A percentile compares a stretch with the other conserved stretches of the same genome.
These are phyloP conservation scores for Tuber indicum DNA, from an alignment of 495 filamentous ascomycete genomes.

Conservation along the genomic window DNA sequence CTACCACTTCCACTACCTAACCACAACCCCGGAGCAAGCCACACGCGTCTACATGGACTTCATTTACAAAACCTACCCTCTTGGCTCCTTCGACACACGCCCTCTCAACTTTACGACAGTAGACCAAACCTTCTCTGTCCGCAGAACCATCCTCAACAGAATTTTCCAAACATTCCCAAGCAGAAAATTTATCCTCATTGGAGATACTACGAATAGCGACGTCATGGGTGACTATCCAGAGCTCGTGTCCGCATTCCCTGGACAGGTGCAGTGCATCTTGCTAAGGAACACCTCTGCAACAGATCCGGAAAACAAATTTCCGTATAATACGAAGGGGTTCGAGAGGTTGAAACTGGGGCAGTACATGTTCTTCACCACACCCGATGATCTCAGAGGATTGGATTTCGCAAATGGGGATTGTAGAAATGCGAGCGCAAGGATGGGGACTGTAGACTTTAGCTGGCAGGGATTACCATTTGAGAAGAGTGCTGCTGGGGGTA, in stretches of 20 bases:
- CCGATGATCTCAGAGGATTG: conserved; percentile 61
- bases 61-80: conserved; percentile 62
- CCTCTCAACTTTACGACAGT: conserved; percentile 74
- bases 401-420: conserved; percentile 67
- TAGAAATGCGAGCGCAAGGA: conserved; percentile 52
- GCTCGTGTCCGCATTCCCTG: conserved; percentile 57
- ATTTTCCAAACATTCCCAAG: conserved; percentile 69
- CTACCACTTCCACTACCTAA: conserved; percentile 77
- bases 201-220: conserved; percentile 71
- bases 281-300: conserved; percentile 67
- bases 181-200: conserved; percentile 68
- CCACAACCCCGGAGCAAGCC: conserved; percentile 72
- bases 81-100: conserved; percentile 65
- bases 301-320: conserved; percentile 57
- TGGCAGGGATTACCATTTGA: conserved; percentile 56
- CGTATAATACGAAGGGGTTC: conserved; percentile 69
- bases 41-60: conserved; percentile 75
- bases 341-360: conserved; percentile 53
- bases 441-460: conserved; percentile 63
- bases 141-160: conserved; percentile 59
- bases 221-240: conserved; percentile 68
- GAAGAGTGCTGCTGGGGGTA: neutral
- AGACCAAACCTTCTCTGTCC: conserved; percentile 61
- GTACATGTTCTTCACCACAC: conserved; percentile 72
- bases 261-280: conserved; percentile 70